These are phyloP conservation scores for Anthracocystis panici-leucophaei DNA, from an alignment of 1,284 basidiomycete genomes.

Conservation along the genomic window DNA sequence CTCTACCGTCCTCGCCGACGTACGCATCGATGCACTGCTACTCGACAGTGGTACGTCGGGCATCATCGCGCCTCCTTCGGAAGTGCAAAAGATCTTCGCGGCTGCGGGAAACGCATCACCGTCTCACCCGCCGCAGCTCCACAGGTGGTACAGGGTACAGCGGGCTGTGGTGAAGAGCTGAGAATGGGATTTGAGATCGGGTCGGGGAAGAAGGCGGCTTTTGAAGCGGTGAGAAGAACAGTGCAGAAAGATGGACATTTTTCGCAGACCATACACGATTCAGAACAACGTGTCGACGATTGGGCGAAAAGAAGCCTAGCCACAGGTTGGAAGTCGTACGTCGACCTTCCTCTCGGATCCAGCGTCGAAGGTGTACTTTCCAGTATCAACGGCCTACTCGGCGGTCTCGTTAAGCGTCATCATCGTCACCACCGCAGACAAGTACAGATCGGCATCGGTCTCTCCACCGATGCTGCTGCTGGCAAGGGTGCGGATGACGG, in stretches of 20 bases:
- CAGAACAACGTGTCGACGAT: neutral
- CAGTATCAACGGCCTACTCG: no score
- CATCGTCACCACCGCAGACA: neutral
- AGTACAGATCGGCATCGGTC: neutral
- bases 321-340: conserved; percentile 15
- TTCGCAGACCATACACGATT: neutral
- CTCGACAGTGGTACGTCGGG: conserved; percentile 39
- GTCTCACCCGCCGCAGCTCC: neutral
- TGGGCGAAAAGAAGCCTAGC: neutral
- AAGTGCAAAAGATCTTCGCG: conserved; percentile 31
- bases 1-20: neutral
- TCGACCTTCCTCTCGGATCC: neutral
- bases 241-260: neutral
- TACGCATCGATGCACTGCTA: conserved; percentile 30
- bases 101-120: neutral
- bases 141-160: conserved; percentile 6
- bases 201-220: neutral
- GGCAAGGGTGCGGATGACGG: neutral
- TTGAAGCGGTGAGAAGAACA: conserved; percentile 4
- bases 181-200: conserved; percentile 23
- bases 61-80: conserved; percentile 26
- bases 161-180: neutral
- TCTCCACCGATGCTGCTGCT: neutral
- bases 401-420: no score
- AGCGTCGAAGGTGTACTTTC: neutral